phyloP scores from a whole-genome alignment of 768 basidiomycete species.

The Pulveroboletus sp. region DNA sequence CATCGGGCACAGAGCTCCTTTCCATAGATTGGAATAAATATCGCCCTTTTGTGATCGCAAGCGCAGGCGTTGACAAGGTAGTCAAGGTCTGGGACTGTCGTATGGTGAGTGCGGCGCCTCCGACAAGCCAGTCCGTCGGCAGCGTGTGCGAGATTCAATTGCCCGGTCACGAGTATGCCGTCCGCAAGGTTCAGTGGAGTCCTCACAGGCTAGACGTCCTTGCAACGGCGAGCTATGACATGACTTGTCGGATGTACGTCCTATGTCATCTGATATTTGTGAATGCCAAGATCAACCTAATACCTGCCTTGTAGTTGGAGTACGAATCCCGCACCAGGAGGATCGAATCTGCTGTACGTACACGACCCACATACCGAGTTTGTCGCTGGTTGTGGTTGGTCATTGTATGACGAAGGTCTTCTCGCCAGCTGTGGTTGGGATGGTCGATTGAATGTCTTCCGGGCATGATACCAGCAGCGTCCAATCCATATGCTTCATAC shows the following conservation, averaged over 20 bases:
- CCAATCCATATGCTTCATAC: too few species aligned
- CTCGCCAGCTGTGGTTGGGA: slow-evolving; percentile 95
- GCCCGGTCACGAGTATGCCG: slow-evolving; percentile 86
- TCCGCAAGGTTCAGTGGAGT: slow-evolving; percentile 87
- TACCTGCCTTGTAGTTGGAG: slow-evolving; percentile 59
- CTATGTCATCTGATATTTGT: neutral
- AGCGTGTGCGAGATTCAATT: slow-evolving; percentile 70
- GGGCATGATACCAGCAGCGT: slow-evolving; percentile 32
- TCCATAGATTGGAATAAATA: slow-evolving; percentile 94
- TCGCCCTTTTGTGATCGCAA: slow-evolving; percentile 71
- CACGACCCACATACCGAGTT: slow-evolving; percentile 94
- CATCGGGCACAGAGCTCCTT: slow-evolving; percentile 75
- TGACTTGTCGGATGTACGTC: slow-evolving; percentile 89
- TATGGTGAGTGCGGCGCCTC: slow-evolving; percentile 63
- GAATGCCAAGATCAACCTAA: neutral
- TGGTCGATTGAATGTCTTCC: slow-evolving; percentile 75
- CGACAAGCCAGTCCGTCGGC: slow-evolving; percentile 54
- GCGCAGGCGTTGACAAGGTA: slow-evolving; percentile 73
- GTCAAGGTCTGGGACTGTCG: slow-evolving; percentile 86
- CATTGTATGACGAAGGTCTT: slow-evolving; percentile 84
- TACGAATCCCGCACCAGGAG: slow-evolving; percentile 49
- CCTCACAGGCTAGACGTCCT: slow-evolving; percentile 72
- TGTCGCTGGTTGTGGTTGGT: slow-evolving; percentile 89
- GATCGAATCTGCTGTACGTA: slow-evolving; percentile 58
- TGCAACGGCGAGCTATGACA: slow-evolving; percentile 83